These are phyloP conservation scores for Lactarius sanguifluus DNA, from an alignment of 768 basidiomycete genomes.

Conservation along the genomic window DNA sequence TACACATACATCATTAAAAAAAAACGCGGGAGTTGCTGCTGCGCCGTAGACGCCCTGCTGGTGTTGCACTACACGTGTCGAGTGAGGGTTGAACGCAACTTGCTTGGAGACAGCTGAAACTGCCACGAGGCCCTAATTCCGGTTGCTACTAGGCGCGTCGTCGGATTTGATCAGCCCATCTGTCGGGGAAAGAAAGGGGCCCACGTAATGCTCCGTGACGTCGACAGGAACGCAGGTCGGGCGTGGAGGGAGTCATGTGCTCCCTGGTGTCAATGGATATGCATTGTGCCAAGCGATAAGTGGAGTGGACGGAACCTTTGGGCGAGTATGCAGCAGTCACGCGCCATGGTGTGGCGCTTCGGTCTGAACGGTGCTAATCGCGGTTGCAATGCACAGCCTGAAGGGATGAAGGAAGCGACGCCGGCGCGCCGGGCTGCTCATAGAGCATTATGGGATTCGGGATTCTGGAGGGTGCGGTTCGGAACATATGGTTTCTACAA, in stretches of 20 bases:
- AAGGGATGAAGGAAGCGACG: neutral
- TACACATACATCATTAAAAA: neutral
- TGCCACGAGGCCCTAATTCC: neutral
- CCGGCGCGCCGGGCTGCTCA: neutral
- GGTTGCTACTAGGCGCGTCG: neutral
- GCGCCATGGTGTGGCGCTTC: neutral
- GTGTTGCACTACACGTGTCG: neutral
- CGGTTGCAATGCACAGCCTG: neutral
- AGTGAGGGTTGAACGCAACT: neutral
- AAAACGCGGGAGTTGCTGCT: neutral
- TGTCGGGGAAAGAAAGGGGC: neutral
- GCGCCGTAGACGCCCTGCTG: neutral
- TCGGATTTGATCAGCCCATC: neutral
- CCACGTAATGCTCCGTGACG: neutral
- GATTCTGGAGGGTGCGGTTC: neutral
- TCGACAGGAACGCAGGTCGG: neutral
- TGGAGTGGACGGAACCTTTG: neutral
- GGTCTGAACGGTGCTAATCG: constrained; percentile 5
- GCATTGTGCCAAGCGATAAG: neutral
- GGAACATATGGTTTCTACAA: neutral
- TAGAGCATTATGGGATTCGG: neutral
- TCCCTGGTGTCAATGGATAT: neutral
- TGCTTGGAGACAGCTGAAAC: neutral
- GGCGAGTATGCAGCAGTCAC: neutral
- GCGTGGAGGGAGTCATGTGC: too few relatives aligned